A percentile compares a stretch with the other conserved stretches of the same genome.
These are phyloP conservation scores for Starmerella gropengiesseri DNA, from an alignment of 805 yeast species.

Conservation along the genomic window DNA sequence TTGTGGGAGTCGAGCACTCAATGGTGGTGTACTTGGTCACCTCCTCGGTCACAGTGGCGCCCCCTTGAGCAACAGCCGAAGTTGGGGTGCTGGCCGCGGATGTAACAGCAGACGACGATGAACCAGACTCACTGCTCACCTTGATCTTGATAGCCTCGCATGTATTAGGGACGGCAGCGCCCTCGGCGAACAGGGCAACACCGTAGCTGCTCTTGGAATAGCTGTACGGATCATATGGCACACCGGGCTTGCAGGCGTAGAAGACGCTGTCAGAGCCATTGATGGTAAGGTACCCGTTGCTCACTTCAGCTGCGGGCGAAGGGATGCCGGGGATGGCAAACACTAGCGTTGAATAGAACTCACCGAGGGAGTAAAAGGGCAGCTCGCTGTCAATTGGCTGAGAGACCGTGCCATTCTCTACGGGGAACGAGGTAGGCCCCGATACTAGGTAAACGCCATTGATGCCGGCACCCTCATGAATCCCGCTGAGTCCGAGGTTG, in stretches of 20 bases:
- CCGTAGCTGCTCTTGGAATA: conserved; percentile 10
- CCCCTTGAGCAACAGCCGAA: neutral
- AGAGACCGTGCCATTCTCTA: neutral
- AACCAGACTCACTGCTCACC: neutral
- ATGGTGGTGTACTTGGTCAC: conserved; percentile 2
- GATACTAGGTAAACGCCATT: conserved; percentile 11
- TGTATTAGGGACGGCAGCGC: conserved; percentile 1
- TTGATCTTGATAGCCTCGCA: conserved; percentile 16
- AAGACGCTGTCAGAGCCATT: conserved; percentile 17
- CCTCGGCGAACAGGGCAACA: conserved; percentile 4
- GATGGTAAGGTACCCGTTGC: conserved; percentile 9
- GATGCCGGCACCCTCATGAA: conserved; percentile 19
- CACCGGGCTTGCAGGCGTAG: conserved; percentile 13
- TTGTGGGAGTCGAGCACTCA: conserved; percentile 1
- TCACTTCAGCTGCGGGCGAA: neutral
- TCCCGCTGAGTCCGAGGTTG: conserved; percentile 4
- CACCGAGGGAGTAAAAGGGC: neutral
- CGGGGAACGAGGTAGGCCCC: neutral
- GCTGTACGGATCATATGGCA: conserved; percentile 14
- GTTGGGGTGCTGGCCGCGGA: neutral
- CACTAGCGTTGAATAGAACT: neutral
- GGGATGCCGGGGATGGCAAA: neutral
- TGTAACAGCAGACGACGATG: neutral
- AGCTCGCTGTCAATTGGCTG: neutral
- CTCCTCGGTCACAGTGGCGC: neutral